Evolutionary conservation across 2,329 filamentous ascomycete genomes (phyloP).

Genomic region (Harringtonia aguacate): DNA sequence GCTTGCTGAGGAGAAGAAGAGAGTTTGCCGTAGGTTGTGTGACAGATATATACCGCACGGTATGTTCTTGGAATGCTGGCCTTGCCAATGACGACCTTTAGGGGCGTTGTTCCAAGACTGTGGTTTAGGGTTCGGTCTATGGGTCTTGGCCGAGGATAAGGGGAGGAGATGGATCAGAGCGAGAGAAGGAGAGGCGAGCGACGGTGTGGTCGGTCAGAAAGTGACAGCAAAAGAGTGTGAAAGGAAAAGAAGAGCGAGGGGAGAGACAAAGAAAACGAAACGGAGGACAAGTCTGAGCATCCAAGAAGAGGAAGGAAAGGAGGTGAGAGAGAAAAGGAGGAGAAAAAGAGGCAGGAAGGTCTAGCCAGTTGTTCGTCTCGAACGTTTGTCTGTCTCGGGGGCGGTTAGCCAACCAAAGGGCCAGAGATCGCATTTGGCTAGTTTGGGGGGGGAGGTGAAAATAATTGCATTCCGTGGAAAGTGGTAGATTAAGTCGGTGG

Average conservation of each 20-base stretch:
- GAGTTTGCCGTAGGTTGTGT: background rate
- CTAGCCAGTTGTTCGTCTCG: conserved; percentile 6
- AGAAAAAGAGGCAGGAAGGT: background rate
- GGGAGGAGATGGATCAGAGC: background rate
- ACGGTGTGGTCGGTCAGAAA: background rate
- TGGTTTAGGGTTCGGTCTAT: too few relatives aligned
- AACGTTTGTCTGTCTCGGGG: conserved; percentile 1
- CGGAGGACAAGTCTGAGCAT: background rate
- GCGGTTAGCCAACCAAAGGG: conserved; percentile 12
- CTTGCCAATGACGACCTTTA: conserved; percentile 1
- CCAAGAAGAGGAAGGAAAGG: background rate
- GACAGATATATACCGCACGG: background rate
- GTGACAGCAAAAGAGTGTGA: background rate
- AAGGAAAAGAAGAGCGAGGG: background rate
- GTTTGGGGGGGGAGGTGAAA: background rate
- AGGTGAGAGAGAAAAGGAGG: background rate
- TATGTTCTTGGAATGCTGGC: background rate
- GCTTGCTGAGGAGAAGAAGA: conserved; percentile 9
- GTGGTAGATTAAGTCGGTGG: conserved; percentile 3
- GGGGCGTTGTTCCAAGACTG: background rate
- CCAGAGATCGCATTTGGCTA: background rate
- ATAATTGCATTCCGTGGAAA: conserved; percentile 3
- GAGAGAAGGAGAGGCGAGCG: background rate
- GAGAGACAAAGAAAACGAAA: background rate
- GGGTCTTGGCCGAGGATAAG: background rate